Conservation (phyloP, 106 monocot species). For the Platanthera guangdongensis region DNA sequence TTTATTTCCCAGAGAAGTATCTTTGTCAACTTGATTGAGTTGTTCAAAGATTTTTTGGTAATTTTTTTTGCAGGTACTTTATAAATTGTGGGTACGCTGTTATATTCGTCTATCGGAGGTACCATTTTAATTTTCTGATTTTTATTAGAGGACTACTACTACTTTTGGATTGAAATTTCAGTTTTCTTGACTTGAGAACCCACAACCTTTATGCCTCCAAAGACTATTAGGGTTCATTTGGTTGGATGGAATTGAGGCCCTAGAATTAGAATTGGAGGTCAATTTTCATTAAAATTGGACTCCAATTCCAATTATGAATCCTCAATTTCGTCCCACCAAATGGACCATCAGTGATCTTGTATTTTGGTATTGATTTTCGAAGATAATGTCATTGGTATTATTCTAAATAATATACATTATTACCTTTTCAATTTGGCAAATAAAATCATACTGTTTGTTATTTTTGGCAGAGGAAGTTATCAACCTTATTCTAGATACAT, state of each 20-base stretch:
- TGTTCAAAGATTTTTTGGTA: neutral
- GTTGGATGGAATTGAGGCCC: too few relatives aligned
- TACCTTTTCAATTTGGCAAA: neutral
- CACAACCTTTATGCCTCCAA: neutral
- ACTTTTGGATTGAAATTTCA: neutral
- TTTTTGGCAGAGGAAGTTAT: constrained; percentile 68
- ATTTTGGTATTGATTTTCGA: neutral
- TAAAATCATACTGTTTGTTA: neutral
- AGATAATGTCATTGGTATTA: neutral
- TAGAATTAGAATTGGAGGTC: too few relatives aligned
- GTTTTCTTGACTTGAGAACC: neutral
- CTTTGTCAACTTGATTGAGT: neutral
- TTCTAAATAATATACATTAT: neutral
- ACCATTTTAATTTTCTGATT: neutral
- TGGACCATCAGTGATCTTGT: neutral
- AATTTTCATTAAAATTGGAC: too few relatives aligned
- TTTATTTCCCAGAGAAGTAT: neutral
- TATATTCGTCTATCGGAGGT: constrained; percentile 85
- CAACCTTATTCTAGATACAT: constrained; percentile 87
- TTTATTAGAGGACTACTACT: neutral
- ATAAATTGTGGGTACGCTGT: constrained; percentile 88
- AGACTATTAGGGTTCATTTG: too few relatives aligned
- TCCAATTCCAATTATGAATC: too few relatives aligned
- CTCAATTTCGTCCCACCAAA: too few relatives aligned
- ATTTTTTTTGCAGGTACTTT: constrained; percentile 66